Evolutionary conservation across 495 filamentous ascomycete genomes (phyloP), one percentile per base, ranked within the genome.

Genomic region (Xylaria curta): DNA sequence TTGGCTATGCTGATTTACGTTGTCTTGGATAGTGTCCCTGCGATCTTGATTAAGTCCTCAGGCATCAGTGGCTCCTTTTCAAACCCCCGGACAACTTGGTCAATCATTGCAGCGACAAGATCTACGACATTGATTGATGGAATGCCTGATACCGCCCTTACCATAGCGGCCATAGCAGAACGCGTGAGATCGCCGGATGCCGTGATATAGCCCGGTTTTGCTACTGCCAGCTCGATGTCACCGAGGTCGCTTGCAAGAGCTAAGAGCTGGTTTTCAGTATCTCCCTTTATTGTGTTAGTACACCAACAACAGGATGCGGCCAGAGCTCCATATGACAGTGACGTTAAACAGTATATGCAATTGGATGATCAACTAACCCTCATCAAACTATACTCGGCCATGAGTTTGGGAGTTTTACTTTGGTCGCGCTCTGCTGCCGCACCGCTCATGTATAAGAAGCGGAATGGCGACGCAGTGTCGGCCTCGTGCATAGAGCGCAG

Each of bases 381-480:
- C 81, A 87, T 84, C n/a, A 80, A 72, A n/a, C 62, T 70, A 72
- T 86, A 87, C 38, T 84, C 75, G 0, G 78, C 60, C 70, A 79
- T 69, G 15, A 81, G 73, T 7, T 47, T 71, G 19, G 80, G 78
- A n/a, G 66, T 79, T 64, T 85, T 80, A 17, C 53, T 77, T 38
- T 77, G 78, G 66, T 87, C 85, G 40, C 82, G 71, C 67, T 82
- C 79, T 12, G 74, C 72, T 4, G 78, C 75, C 4, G 78, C 77
- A 36, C 82, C 86, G 58, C 83, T 86, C 61, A 82, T 79, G 65
- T 87, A 88, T 8, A 87, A 64, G 72, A 88, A 87, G n/a, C 82
- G 77, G 53, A 85, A 83, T 0, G 79, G 81, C 42, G n/a, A 56
- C 4, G 65, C 47, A 63, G 62, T 24, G 58, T 74, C 73, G 28